Percentiles rank a stretch among this genome's conserved stretches.
These are phyloP conservation scores for Leishmania aethiopica DNA, from an alignment of 208 protist genomes.

Conservation along the genomic window DNA sequence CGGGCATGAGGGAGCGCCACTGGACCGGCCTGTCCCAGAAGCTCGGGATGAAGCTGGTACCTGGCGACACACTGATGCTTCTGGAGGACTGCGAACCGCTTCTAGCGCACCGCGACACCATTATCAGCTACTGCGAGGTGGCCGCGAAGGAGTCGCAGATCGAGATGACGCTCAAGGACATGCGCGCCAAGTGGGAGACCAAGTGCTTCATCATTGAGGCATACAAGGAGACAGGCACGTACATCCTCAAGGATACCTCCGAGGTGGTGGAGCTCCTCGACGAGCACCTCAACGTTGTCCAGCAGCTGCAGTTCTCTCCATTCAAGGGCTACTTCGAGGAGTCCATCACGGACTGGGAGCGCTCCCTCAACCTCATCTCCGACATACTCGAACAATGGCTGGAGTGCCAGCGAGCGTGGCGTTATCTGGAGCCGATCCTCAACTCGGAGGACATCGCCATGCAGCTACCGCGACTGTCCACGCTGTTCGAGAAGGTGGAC, in stretches of 20 bases:
- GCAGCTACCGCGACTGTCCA: slow-evolving; percentile 94
- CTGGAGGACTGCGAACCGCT: slow-evolving; percentile 86
- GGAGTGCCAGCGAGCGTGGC: slow-evolving; percentile 95
- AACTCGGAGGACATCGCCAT: slow-evolving; percentile 95
- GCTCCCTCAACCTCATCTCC: slow-evolving; percentile 91
- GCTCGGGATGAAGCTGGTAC: slow-evolving; percentile 87
- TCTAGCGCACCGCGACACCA: slow-evolving; percentile 82
- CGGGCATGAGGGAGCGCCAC: slow-evolving; percentile 97
- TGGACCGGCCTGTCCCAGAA: slow-evolving; percentile 93
- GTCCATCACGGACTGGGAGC: slow-evolving; percentile 95
- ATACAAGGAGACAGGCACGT: slow-evolving; percentile 95
- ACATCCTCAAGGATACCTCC: slow-evolving; percentile 92
- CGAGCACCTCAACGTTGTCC: slow-evolving; percentile 96
- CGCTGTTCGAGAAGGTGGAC: slow-evolving; percentile 96
- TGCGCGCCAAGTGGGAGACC: slow-evolving; percentile 95
- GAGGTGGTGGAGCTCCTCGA: slow-evolving; percentile 95
- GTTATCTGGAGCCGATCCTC: slow-evolving; percentile 98
- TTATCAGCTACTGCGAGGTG: slow-evolving; percentile 94
- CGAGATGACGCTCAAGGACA: slow-evolving; percentile 95
- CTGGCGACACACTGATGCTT: slow-evolving; percentile 88
- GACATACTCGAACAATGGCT: slow-evolving; percentile 98
- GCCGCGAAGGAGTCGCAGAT: slow-evolving; percentile 98
- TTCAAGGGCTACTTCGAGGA: slow-evolving; percentile 97
- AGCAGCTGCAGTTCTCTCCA: slow-evolving; percentile 96
- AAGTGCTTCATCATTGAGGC: slow-evolving; percentile 91